Evolutionary conservation across 345 rosid species (phyloP), one percentile per base, ranked within the genome.

Genomic region (Carallia brachiata): DNA sequence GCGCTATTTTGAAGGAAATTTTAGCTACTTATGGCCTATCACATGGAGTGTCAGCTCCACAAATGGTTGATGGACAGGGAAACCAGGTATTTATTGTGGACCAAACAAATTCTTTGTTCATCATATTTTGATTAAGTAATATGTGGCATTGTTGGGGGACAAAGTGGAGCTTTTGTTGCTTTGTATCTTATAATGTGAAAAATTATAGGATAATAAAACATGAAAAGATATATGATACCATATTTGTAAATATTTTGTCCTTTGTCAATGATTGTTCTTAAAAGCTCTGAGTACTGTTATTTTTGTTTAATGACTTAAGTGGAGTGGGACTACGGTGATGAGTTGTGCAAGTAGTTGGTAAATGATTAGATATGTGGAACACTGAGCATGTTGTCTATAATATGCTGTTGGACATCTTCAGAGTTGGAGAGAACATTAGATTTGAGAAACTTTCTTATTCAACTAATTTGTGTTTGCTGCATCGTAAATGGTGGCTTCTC

Each of bases 1-100:
- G 93, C 76, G 75, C 80, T 80, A 78, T 77, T 44, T 70, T 94
- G 82, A 94, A 91, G 86, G 96, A 87, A 74, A 83, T 91, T 54
- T 77, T 94, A 75, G 83, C 96, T 53, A 75, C 84, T 34, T 75
- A 79, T 76, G 96, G 89, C 73, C 77, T 87, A 59, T 82, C 89
- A 37, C 98, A 86, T 79, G 89, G 93, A 73, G 80, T 89, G 62
- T 75, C 89, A 58, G 84, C 92, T 74, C 81, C 87, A 57, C 75
- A 75, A 69, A 76, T 78, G 58, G 70, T 87, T 72, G 89, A 81
- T 81, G 83, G 93, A 50, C 90, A 86, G 39, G 78, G 85, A 54
- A 85, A 86, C 78, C 97, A 91, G 97, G 98, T 93, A 70, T 80
- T 48, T 34, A 57, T 73, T 76, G 66, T 66, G 64, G 62, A 32